A percentile compares a stretch with the other conserved stretches of the same genome.
Evolutionary conservation across 1,284 basidiomycete genomes (phyloP).

Genomic region (Heterobasidion parviporum): DNA sequence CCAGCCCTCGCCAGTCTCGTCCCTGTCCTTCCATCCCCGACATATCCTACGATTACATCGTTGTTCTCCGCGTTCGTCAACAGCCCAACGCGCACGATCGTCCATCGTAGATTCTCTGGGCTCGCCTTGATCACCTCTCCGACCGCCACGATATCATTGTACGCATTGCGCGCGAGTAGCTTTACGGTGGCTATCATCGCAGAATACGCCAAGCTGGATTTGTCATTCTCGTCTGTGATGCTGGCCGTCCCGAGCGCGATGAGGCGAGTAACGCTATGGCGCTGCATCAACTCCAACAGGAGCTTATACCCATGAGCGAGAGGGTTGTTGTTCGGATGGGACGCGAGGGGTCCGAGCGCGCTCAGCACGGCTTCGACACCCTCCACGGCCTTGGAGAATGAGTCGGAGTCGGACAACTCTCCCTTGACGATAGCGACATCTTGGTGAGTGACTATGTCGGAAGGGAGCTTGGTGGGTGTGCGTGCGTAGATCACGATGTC

Average conservation of each 20-base stretch:
- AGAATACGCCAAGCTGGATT: conserved; percentile 39
- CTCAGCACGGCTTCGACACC: conserved; percentile 57
- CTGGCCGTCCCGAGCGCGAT: conserved; percentile 59
- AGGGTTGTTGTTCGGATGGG: conserved; percentile 41
- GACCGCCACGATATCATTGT: conserved; percentile 41
- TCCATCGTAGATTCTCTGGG: conserved; percentile 50
- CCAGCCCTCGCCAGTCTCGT: conserved; percentile 40
- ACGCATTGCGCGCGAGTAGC: conserved; percentile 29
- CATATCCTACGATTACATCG: conserved; percentile 47
- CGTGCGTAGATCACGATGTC: conserved; percentile 52
- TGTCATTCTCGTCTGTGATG: conserved; percentile 52
- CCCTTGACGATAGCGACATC: conserved; percentile 45
- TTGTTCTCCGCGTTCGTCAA: conserved; percentile 38
- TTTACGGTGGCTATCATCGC: conserved; percentile 32
- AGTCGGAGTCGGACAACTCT: conserved; percentile 40
- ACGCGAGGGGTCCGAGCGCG: conserved; percentile 47
- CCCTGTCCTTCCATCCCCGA: conserved; percentile 51
- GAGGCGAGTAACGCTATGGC: conserved; percentile 43
- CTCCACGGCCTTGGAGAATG: conserved; percentile 41
- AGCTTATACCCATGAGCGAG: conserved; percentile 48
- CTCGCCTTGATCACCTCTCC: conserved; percentile 46
- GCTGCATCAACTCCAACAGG: conserved; percentile 47
- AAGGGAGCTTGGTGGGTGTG: conserved; percentile 51
- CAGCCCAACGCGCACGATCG: conserved; percentile 55
- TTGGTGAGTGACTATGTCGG: conserved; percentile 34